phyloP scores from a whole-genome alignment of 208 protist species.

The Leptomonas pyrrhocoris region DNA sequence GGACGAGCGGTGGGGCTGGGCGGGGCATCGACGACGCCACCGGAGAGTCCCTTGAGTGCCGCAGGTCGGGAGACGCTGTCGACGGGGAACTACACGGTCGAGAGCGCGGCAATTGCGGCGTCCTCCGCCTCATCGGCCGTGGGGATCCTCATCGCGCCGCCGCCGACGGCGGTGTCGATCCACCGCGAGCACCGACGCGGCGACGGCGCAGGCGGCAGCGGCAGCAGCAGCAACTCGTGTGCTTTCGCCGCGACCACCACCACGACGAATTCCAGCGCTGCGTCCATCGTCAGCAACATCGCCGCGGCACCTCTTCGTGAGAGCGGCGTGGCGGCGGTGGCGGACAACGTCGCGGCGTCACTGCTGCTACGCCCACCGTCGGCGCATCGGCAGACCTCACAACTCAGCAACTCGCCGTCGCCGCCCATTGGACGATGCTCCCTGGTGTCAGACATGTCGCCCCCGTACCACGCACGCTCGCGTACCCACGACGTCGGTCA shows the following conservation, averaged over 20 bases:
- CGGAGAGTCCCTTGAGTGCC: background rate
- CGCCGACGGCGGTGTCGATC: too few species aligned
- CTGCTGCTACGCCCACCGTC: conserved; percentile 11
- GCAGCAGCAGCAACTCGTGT: too few species aligned
- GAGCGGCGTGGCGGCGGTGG: conserved; percentile 9
- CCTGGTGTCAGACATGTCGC: background rate
- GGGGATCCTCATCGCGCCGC: too few species aligned
- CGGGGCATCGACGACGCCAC: background rate
- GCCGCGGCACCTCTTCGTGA: conserved; percentile 1
- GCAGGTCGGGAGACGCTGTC: background rate
- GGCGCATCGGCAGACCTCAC: background rate
- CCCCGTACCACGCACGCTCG: background rate
- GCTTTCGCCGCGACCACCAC: too few species aligned
- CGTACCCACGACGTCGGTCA: background rate
- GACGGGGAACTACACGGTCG: conserved; percentile 1
- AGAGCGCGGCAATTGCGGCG: too few species aligned
- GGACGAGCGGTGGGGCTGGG: background rate
- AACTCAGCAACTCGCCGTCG: conserved; percentile 8
- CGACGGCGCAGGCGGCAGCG: too few species aligned
- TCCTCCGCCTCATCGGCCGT: too few species aligned
- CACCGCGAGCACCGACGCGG: too few species aligned
- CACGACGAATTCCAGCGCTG: too few species aligned
- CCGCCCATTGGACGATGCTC: background rate
- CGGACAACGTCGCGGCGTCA: background rate
- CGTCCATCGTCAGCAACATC: conserved; percentile 6